These are phyloP conservation scores for Suhomyces bokatorum DNA, from an alignment of 1,139 yeast species.

Conservation along the genomic window DNA sequence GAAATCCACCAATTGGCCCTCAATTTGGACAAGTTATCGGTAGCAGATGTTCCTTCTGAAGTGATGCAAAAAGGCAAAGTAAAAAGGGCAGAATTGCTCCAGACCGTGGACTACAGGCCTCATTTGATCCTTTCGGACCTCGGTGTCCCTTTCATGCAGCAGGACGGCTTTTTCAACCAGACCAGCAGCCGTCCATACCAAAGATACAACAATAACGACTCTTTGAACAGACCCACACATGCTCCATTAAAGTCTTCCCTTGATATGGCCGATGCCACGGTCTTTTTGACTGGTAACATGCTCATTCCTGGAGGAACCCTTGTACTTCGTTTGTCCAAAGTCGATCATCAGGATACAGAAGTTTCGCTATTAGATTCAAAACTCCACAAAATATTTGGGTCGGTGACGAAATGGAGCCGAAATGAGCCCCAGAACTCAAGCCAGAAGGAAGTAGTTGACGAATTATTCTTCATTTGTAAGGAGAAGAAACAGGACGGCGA, in stretches of 20 bases:
- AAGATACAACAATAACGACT: slow-evolving; percentile 28
- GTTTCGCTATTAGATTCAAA: slow-evolving; percentile 58
- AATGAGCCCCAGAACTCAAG: background rate
- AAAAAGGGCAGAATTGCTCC: slow-evolving; percentile 12
- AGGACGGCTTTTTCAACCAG: slow-evolving; percentile 63
- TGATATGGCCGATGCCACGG: slow-evolving; percentile 89
- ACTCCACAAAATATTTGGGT: slow-evolving; percentile 53
- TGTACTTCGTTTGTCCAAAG: slow-evolving; percentile 71
- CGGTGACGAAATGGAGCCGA: slow-evolving; percentile 39
- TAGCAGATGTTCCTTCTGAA: slow-evolving; percentile 15
- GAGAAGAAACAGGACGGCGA: slow-evolving; percentile 40
- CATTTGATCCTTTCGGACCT: slow-evolving; percentile 83
- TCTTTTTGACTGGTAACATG: slow-evolving; percentile 69
- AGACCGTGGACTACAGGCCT: slow-evolving; percentile 26
- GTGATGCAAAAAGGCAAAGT: slow-evolving; percentile 9
- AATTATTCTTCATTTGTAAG: slow-evolving; percentile 69
- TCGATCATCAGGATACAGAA: slow-evolving; percentile 52
- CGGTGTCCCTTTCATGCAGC: slow-evolving; percentile 73
- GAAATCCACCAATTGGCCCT: slow-evolving; percentile 22
- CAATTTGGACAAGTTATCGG: slow-evolving; percentile 16
- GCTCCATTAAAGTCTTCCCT: slow-evolving; percentile 32
- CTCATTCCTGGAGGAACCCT: slow-evolving; percentile 70
- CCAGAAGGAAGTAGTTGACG: slow-evolving; percentile 34
- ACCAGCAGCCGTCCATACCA: slow-evolving; percentile 75
- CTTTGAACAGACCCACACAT: slow-evolving; percentile 28